Evolutionary conservation across 768 basidiomycete species (phyloP), one percentile per base, ranked within the genome.

Genomic region (Suillus alpinus): DNA sequence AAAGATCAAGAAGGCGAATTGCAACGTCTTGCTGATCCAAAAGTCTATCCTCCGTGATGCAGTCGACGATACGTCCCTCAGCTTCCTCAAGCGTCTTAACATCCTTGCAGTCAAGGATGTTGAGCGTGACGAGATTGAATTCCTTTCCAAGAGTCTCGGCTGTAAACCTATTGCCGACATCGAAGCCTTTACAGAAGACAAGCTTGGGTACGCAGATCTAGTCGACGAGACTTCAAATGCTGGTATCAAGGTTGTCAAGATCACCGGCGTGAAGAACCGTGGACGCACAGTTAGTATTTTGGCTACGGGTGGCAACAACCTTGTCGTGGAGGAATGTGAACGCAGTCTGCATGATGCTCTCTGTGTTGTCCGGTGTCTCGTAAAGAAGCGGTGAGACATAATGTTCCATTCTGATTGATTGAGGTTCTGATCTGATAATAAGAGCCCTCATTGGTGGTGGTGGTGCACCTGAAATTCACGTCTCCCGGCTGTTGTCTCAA

Each of bases 1-100:
- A 78, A 95, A 95, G 77, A 98, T 99, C 77, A 99, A 98, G 76
- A 98, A 97, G 78, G 89, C 95, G n/a, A 95, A 95, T 66, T 98
- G 97, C 83, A 99, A 98, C 69, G 97, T 98, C 56, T 87, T 99
- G 53, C 85, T 99, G 50, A 97, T 99, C 71, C 97, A 99, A 82
- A 99, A 99, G 75, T 98, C 97, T 47, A 99, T 99, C 71, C 85
- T 99, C 46, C 93, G 97, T 57, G 97, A 99, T 69, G 97, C 96
- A n/a, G 95, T 98, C 59, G 97, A 96, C 73, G 97, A 98, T 62
- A 89, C 94, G 23, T 94, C 97, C 7, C 89, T 99, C 63, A 95
- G 92, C 73, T 98, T 98, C 85, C 87, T 99, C 65, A 94, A 97
- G 71, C 91, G 94, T 63, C 86, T 99, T 62, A 95, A 94, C 71